Evolutionary conservation across 495 filamentous ascomycete species (phyloP).

Genomic region (Acidomyces sp.): DNA sequence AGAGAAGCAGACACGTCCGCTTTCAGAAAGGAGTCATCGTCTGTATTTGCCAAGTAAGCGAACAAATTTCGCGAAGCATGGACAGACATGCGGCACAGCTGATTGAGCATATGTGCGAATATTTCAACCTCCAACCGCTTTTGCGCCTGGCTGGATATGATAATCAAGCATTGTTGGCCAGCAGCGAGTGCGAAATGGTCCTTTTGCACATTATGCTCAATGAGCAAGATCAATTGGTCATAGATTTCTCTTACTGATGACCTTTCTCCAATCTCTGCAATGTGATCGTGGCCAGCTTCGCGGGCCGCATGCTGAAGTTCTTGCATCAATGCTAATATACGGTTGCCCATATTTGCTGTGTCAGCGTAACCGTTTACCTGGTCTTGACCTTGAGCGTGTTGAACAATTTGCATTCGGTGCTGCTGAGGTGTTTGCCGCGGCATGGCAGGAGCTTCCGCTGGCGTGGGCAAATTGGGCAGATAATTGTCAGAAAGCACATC

Average conservation of each 20-base stretch:
- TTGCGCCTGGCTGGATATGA: constrained; percentile 48
- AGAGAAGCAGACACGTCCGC: constrained; percentile 62
- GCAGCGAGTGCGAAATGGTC: constrained; percentile 56
- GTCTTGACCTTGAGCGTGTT: constrained; percentile 13
- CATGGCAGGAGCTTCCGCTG: constrained; percentile 66
- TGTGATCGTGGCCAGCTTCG: constrained; percentile 54
- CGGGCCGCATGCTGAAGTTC: constrained; percentile 54
- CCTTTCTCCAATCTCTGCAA: constrained; percentile 44
- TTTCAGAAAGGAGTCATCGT: constrained; percentile 66
- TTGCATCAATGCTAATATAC: constrained; percentile 54
- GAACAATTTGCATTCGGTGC: constrained; percentile 36
- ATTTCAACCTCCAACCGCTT: constrained; percentile 64
- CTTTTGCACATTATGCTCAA: constrained; percentile 37
- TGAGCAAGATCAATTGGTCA: constrained; percentile 39
- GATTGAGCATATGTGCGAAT: constrained; percentile 66
- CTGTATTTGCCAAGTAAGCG: constrained; percentile 52
- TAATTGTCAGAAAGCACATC: constrained; percentile 80
- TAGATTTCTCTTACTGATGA: constrained; percentile 25
- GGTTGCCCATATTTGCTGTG: constrained; percentile 45
- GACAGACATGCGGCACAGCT: constrained; percentile 64
- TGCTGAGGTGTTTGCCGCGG: constrained; percentile 51
- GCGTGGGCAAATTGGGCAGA: constrained; percentile 58
- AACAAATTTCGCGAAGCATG: constrained; percentile 62
- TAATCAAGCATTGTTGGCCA: constrained; percentile 56
- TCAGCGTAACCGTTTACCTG: constrained; percentile 58